A percentile compares a stretch with the other conserved stretches of the same genome.
Evolutionary conservation across 345 rosid genomes (phyloP).

Genomic region (Citrus australasica): DNA sequence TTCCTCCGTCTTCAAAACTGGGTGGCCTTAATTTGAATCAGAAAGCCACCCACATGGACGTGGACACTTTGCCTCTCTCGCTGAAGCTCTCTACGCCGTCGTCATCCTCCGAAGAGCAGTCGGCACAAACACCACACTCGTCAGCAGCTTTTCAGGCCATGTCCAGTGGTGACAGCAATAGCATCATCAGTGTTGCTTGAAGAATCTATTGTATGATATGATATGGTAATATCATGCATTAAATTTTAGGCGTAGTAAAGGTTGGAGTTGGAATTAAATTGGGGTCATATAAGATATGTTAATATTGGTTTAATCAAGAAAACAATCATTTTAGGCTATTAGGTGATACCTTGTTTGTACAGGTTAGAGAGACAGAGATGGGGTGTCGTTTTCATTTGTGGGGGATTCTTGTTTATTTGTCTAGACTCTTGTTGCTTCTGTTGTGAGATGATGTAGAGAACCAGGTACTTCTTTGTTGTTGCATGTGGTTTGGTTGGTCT

Average conservation of each 20-base stretch:
- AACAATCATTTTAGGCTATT: slow-evolving; percentile 12
- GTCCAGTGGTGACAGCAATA: slow-evolving; percentile 63
- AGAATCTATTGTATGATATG: slow-evolving; percentile 3
- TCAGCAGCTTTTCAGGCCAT: slow-evolving; percentile 46
- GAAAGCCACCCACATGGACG: slow-evolving; percentile 20
- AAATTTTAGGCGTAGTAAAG: slow-evolving; percentile 5
- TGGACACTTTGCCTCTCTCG: slow-evolving; percentile 43
- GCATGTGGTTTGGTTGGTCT: slow-evolving; percentile 7
- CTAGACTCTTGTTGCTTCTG: neutral
- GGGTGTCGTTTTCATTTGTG: slow-evolving; percentile 34
- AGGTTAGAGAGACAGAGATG: slow-evolving; percentile 12
- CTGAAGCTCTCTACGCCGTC: slow-evolving; percentile 46
- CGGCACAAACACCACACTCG: slow-evolving; percentile 31
- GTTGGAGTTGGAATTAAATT: neutral
- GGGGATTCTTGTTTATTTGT: slow-evolving; percentile 25
- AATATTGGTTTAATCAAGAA: neutral
- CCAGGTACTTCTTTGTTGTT: slow-evolving; percentile 12
- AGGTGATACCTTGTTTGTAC: slow-evolving; percentile 36
- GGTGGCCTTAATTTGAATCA: slow-evolving; percentile 56
- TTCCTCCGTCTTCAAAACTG: slow-evolving; percentile 66
- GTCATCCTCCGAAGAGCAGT: slow-evolving; percentile 41
- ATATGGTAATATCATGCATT: neutral
- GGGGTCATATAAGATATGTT: neutral
- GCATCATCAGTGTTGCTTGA: slow-evolving; percentile 70
- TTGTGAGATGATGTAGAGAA: slow-evolving; percentile 25